These are phyloP conservation scores for Starmera dryadoides DNA, from an alignment of 805 yeast species.

Conservation along the genomic window DNA sequence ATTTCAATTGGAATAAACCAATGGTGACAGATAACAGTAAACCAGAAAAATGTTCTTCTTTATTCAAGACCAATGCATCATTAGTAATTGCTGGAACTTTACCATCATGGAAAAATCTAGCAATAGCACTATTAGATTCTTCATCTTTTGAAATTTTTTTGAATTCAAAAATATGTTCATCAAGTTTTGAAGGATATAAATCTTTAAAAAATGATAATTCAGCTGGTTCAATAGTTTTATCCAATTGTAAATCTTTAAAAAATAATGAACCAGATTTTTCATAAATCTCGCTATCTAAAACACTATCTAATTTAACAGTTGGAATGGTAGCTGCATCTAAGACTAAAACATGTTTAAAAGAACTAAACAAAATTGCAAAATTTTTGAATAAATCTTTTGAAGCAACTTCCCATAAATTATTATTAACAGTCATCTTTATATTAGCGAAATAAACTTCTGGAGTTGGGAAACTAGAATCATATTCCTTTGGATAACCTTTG, in stretches of 20 bases:
- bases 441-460: slow-evolving; percentile 25
- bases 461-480: slow-evolving; percentile 11
- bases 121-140: not conserved
- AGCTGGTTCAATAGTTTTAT: not conserved
- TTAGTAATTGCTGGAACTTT: slow-evolving; percentile 11
- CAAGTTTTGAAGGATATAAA: slow-evolving; percentile 11
- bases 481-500: not conserved
- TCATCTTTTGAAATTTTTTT: not conserved
- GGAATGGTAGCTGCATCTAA: slow-evolving; percentile 50
- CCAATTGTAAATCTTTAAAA: slow-evolving; percentile 29
- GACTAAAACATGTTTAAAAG: slow-evolving; percentile 42
- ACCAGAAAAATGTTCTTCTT: slow-evolving; percentile 15
- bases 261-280: slow-evolving; percentile 30
- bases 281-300: slow-evolving; percentile 27
- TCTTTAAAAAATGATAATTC: slow-evolving; percentile 4
- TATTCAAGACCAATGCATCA: slow-evolving; percentile 8
- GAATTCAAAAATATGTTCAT: slow-evolving; percentile 8
- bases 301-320: slow-evolving; percentile 26
- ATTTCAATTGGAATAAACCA: slow-evolving; percentile 12
- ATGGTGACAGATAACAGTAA: slow-evolving; percentile 15
- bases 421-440: slow-evolving; percentile 5
- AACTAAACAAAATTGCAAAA: slow-evolving; percentile 45
- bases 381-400: slow-evolving; percentile 35
- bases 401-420: slow-evolving; percentile 10
- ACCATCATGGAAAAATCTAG: slow-evolving; percentile 22